These are phyloP conservation scores for Macrolepiota fuliginosa DNA, from an alignment of 768 basidiomycete species.

Conservation along the genomic window DNA sequence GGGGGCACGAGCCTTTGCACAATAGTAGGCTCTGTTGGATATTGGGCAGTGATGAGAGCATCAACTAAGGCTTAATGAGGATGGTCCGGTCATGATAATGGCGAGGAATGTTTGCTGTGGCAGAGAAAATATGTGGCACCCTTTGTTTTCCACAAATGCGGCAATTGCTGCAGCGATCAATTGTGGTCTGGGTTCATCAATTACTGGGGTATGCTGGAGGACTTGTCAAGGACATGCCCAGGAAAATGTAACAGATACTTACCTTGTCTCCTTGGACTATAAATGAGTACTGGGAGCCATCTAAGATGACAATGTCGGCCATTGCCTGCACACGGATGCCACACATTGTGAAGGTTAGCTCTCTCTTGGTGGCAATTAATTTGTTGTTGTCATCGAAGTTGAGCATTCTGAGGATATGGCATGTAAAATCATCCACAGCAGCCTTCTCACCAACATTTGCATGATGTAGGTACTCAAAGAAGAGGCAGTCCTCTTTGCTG, in stretches of 20 bases:
- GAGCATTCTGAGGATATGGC: background rate
- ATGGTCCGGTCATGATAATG: background rate
- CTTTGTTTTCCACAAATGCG: background rate
- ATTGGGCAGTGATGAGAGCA: background rate
- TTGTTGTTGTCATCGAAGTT: background rate
- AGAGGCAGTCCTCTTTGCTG: background rate
- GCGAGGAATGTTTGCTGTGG: background rate
- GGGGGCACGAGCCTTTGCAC: background rate
- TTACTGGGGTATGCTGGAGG: too few relatives aligned
- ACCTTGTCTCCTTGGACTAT: background rate
- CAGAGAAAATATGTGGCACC: too few relatives aligned
- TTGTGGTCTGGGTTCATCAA: background rate
- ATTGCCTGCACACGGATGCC: background rate
- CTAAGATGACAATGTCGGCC: background rate
- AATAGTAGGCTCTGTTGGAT: background rate
- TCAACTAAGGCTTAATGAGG: background rate
- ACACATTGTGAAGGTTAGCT: background rate
- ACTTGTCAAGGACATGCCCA: background rate
- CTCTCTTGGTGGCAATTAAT: background rate
- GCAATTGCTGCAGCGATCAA: background rate
- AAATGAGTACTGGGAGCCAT: background rate
- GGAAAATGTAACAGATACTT: background rate
- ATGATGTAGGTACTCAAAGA: background rate
- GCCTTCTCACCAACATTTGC: background rate
- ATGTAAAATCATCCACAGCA: background rate